Conservation (phyloP, 2,329 filamentous ascomycete genomes). For the Colletotrichum echinochloae region DNA sequence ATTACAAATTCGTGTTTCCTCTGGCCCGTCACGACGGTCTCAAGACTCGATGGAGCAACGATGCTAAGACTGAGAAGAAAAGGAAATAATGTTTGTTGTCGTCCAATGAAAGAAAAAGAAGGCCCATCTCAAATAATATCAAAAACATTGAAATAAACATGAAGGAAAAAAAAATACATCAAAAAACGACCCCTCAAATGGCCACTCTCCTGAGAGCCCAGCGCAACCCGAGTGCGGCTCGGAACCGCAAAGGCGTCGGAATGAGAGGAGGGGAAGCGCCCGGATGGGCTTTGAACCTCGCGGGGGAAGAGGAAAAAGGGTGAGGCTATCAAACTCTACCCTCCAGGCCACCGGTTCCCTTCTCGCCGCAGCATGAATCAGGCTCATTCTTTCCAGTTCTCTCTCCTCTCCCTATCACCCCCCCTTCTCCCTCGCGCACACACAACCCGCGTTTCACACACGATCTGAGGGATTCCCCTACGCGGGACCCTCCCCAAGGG, state of each 20-base stretch:
- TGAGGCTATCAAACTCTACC: neutral
- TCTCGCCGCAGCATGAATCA: neutral
- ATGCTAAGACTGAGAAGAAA: neutral
- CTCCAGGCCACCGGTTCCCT: neutral
- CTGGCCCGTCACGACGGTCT: neutral
- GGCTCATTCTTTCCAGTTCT: neutral
- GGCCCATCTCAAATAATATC: too few species aligned
- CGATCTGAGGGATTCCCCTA: neutral
- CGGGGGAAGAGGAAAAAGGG: too few species aligned
- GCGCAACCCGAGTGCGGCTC: neutral
- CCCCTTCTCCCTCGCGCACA: too few species aligned
- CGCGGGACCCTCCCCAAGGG: neutral
- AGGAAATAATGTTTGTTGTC: neutral
- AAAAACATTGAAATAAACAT: too few species aligned
- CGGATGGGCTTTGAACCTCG: neutral
- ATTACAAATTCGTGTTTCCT: neutral
- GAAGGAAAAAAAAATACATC: neutral
- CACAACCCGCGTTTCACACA: neutral
- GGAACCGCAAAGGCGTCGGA: neutral
- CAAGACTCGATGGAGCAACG: neutral
- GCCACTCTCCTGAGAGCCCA: neutral
- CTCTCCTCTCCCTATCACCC: neutral
- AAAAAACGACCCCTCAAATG: neutral
- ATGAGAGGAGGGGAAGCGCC: neutral
- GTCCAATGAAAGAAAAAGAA: too few species aligned